Conservation (phyloP, 805 yeast species). For the Priceomyces medius region DNA sequence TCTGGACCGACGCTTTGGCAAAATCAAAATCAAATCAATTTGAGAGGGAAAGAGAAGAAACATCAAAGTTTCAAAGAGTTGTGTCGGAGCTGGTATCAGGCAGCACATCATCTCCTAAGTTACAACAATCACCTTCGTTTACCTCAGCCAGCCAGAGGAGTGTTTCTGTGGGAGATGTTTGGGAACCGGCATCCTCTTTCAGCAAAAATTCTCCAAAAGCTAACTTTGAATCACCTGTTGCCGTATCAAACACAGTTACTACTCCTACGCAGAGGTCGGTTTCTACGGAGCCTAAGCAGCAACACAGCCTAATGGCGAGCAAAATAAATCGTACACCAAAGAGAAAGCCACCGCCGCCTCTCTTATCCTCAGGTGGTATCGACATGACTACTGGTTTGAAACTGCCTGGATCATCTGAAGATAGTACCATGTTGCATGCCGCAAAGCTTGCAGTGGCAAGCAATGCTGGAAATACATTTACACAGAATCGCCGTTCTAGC, state of each 20-base stretch:
- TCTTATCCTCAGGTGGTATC: conserved; percentile 14
- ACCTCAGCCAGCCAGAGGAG: neutral
- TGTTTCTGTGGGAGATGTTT: conserved; percentile 3
- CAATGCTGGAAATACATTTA: conserved; percentile 20
- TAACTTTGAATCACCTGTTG: conserved; percentile 1
- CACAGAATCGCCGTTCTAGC: conserved; percentile 34
- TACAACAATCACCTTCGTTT: conserved; percentile 24
- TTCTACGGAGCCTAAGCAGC: neutral
- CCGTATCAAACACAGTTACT: neutral
- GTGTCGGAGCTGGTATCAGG: conserved; percentile 1
- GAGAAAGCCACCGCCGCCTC: conserved; percentile 35
- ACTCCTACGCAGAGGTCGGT: neutral
- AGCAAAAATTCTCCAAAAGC: neutral
- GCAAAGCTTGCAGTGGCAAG: conserved; percentile 44
- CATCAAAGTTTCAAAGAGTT: conserved; percentile 1
- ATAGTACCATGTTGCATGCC: conserved; percentile 38
- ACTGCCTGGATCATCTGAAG: conserved; percentile 13
- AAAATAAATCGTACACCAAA: conserved; percentile 8
- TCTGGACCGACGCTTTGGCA: conserved; percentile 59
- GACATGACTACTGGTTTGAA: conserved; percentile 33
- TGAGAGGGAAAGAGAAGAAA: conserved; percentile 36
- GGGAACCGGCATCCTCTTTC: neutral
- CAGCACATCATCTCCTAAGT: conserved; percentile 17
- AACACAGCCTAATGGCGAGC: conserved; percentile 4
- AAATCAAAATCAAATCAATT: conserved; percentile 47